Percentiles rank a stretch among this genome's conserved stretches.
phyloP scores from a whole-genome alignment of 805 yeast genomes.

The Pichia nakasei region DNA sequence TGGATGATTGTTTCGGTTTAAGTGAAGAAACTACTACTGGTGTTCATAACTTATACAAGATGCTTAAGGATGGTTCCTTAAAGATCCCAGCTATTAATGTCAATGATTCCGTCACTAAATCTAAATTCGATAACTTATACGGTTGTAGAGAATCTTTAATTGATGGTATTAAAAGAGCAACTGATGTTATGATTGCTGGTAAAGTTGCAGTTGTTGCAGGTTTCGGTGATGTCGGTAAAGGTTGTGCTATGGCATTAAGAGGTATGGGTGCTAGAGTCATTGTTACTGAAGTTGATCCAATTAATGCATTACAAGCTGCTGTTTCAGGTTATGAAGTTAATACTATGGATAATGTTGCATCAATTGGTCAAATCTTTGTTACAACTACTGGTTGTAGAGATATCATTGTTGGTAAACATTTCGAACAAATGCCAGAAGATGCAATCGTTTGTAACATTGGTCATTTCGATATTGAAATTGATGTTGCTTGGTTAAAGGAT shows the following conservation, averaged over 20 bases:
- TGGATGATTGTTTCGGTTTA: conserved; percentile 88
- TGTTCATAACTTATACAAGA: conserved; percentile 97
- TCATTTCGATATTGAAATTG: conserved; percentile 98
- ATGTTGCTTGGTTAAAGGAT: conserved; percentile 96
- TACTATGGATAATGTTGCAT: conserved; percentile 89
- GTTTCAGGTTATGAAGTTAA: conserved; percentile 97
- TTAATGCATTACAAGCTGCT: conserved; percentile 98
- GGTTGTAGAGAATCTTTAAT: conserved; percentile 98
- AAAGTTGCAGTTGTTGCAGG: conserved; percentile 98
- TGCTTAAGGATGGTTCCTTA: conserved; percentile 78
- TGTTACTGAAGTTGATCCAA: conserved; percentile 96
- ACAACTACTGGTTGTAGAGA: conserved; percentile 99
- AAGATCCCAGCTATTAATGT: conserved; percentile 99
- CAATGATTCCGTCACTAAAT: conserved; percentile 97
- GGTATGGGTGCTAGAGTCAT: conserved; percentile 99
- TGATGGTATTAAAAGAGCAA: conserved; percentile 99
- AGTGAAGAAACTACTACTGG: conserved; percentile 99
- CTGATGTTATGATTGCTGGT: conserved; percentile 99
- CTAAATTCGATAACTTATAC: conserved; percentile 98
- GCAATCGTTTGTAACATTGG: conserved; percentile 99
- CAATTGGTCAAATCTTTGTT: conserved; percentile 92
- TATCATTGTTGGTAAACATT: conserved; percentile 85
- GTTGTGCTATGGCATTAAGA: conserved; percentile 98
- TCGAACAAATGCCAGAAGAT: conserved; percentile 92
- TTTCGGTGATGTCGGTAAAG: conserved; percentile 99